A percentile compares a stretch with the other conserved stretches of the same genome.
Evolutionary conservation across 768 basidiomycete genomes (phyloP).

Genomic region (Boletus edulis): DNA sequence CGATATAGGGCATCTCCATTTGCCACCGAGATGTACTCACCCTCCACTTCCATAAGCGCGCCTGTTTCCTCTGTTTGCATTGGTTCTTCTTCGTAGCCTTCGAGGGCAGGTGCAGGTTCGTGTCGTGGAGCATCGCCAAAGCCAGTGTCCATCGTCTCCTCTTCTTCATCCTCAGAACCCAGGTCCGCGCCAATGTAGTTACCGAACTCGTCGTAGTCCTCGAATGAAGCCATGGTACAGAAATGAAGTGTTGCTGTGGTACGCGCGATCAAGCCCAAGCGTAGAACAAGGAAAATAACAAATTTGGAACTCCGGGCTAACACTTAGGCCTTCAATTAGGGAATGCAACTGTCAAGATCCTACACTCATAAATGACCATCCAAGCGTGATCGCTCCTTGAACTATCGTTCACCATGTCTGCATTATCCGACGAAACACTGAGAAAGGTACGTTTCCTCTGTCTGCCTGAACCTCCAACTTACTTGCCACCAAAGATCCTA

Average conservation of each 20-base stretch:
- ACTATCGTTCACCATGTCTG: conserved; percentile 39
- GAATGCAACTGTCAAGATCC: not conserved
- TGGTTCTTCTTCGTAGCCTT: conserved; percentile 79
- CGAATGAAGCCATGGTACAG: conserved; percentile 50
- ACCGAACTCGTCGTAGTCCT: conserved; percentile 93
- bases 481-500: conserved; percentile 60
- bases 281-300: conserved; percentile 25
- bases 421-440: conserved; percentile 76
- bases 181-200: conserved; percentile 97
- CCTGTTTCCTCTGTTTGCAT: conserved; percentile 54
- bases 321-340: not conserved
- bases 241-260: not conserved
- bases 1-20: not conserved
- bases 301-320: conserved; percentile 35
- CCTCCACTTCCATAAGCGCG: conserved; percentile 85
- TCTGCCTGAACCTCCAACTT: conserved; percentile 9
- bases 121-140: conserved; percentile 38
- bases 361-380: conserved; percentile 12
- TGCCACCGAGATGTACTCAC: conserved; percentile 37
- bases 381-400: conserved; percentile 1
- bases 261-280: conserved; percentile 3
- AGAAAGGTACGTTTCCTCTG: conserved; percentile 53
- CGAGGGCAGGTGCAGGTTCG: conserved; percentile 56
- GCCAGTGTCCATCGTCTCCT: conserved; percentile 52
- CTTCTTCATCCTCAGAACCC: conserved; percentile 73